phyloP scores from a whole-genome alignment of 177 flowering plant species.

The Vitis hybrid region DNA sequence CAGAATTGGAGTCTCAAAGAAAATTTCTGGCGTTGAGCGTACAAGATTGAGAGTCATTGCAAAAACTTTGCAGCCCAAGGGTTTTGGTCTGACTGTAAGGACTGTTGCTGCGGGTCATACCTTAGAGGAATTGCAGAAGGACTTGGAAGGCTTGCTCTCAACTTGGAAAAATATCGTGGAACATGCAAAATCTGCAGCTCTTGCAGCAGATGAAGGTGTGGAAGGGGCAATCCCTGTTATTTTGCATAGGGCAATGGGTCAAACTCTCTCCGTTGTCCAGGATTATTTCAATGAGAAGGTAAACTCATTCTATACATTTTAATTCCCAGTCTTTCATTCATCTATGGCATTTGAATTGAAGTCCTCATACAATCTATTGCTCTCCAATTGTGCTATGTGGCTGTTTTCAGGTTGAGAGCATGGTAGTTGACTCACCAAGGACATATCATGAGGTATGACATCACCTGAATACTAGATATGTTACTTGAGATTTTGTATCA shows the following conservation, averaged over 20 bases:
- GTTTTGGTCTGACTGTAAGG: slow-evolving; percentile 92
- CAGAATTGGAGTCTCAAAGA: slow-evolving; percentile 83
- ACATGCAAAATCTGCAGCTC: slow-evolving; percentile 88
- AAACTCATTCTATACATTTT: background rate
- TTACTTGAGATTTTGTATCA: background rate
- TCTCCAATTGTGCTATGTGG: background rate
- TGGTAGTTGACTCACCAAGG: slow-evolving; percentile 90
- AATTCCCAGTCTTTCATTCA: background rate
- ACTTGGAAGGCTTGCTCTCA: slow-evolving; percentile 81
- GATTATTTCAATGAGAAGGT: slow-evolving; percentile 93
- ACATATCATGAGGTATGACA: slow-evolving; percentile 87
- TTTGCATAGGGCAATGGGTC: slow-evolving; percentile 90
- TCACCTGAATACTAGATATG: background rate
- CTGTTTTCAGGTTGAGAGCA: slow-evolving; percentile 63
- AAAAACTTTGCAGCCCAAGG: slow-evolving; percentile 85
- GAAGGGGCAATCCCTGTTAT: slow-evolving; percentile 85
- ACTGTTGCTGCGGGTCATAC: slow-evolving; percentile 95
- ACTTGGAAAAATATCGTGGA: slow-evolving; percentile 86
- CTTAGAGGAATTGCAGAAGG: slow-evolving; percentile 83
- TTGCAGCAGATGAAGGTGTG: slow-evolving; percentile 96
- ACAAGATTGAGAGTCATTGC: slow-evolving; percentile 90
- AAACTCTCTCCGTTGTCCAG: slow-evolving; percentile 91
- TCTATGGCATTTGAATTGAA: background rate
- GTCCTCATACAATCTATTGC: background rate
- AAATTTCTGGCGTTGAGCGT: slow-evolving; percentile 83